These are phyloP conservation scores for Plasmodium gallinaceum DNA, from an alignment of 169 alveolate species.

Conservation along the genomic window DNA sequence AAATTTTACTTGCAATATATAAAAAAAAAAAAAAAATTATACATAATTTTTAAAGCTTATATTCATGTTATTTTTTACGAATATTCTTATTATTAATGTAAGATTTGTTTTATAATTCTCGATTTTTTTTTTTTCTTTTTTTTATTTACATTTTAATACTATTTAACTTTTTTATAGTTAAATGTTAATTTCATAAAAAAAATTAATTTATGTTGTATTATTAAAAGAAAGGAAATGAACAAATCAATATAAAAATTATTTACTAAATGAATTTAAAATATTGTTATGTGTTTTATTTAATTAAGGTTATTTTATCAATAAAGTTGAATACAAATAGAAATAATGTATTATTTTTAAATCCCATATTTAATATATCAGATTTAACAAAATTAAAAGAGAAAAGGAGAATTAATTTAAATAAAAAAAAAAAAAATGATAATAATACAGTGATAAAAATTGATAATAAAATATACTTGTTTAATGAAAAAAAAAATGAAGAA, in stretches of 20 bases:
- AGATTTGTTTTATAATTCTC: not conserved
- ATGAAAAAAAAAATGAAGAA: not conserved
- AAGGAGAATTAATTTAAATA: not conserved
- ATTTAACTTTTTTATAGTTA: not conserved
- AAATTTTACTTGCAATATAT: too few relatives aligned
- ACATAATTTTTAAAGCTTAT: too few relatives aligned
- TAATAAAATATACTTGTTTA: not conserved
- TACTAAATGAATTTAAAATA: slow-evolving; percentile 11
- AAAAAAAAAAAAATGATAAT: not conserved
- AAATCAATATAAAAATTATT: too few relatives aligned
- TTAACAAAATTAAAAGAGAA: not conserved
- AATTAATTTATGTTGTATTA: too few relatives aligned
- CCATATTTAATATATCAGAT: not conserved
- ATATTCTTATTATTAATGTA: too few relatives aligned
- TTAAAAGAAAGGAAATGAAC: too few relatives aligned
- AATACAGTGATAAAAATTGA: not conserved
- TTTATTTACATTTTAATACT: not conserved
- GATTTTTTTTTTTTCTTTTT: not conserved
- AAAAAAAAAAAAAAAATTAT: too few relatives aligned
- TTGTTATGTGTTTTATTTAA: slow-evolving; percentile 19
- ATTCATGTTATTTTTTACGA: too few relatives aligned
- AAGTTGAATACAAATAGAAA: not conserved
- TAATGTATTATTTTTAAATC: not conserved
- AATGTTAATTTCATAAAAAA: too few relatives aligned
- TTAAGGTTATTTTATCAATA: slow-evolving; percentile 1